Percentiles rank a stretch among this genome's conserved stretches.
Evolutionary conservation across 78 protist species (phyloP).

Genomic region (Pelomyxa schiedti): DNA sequence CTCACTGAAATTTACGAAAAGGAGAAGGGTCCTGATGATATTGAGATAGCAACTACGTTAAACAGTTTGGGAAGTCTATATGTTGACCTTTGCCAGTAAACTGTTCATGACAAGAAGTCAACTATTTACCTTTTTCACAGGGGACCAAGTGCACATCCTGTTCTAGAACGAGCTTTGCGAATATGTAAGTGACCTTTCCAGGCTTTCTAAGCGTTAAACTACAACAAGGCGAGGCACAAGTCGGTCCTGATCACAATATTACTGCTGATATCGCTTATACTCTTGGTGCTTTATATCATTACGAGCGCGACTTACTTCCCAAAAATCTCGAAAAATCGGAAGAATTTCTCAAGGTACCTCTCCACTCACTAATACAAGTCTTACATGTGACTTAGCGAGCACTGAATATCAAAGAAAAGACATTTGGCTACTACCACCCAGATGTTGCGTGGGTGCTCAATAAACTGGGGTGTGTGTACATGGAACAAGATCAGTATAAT

Average conservation of each 20-base stretch:
- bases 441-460: conserved; percentile 24
- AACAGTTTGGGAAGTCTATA: conserved; percentile 21
- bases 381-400: neutral
- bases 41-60: conserved; percentile 30
- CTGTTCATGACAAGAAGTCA: too few species aligned
- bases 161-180: too few species aligned
- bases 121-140: too few species aligned
- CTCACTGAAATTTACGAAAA: conserved; percentile 25
- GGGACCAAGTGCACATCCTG: too few species aligned
- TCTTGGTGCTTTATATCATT: conserved; percentile 30
- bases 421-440: neutral
- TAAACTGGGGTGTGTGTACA: conserved; percentile 30
- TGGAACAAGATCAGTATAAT: conserved; percentile 30
- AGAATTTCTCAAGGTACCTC: neutral
- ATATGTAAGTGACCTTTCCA: too few species aligned
- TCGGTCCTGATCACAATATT: conserved; percentile 3
- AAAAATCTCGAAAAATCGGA: neutral
- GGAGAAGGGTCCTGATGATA: conserved; percentile 40
- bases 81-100: too few species aligned
- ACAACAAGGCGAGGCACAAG: conserved; percentile 19
- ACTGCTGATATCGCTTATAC: conserved; percentile 37
- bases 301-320: conserved; percentile 8
- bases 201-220: too few species aligned
- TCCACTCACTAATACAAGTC: neutral
- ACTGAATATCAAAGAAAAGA: neutral